Base-by-base conservation (phyloP, 202 grass and related monocot genomes). In the Panicum hallii region DNA sequence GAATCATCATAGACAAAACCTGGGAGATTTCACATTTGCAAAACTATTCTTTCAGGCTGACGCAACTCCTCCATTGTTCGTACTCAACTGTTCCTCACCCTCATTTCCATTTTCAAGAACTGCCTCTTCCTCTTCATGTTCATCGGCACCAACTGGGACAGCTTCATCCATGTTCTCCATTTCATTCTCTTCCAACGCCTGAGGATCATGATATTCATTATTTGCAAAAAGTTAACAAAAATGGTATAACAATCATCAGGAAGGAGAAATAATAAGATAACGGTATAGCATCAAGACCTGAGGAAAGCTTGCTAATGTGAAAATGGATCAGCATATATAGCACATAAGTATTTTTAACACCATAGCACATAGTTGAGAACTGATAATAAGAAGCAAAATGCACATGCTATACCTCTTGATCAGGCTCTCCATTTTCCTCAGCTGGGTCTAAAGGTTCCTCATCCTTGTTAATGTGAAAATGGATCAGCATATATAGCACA, bases 91-190 rank as follows among this genome's bases (percentile, higher is more conserved):
- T 88, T 99, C 90, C 90, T 99, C 97, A 88, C 86, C 84, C 70
- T 99, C 90, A 75, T 92, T 92, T 75, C 96, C 91, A 88, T 99
- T 99, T 92, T 94, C 84, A 84, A 96, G 86, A 70, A 86, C 81
- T 3, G 88, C 84, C 68, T 32, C 32, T 77, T 99, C 90, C 34
- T 82, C 88, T 77, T 99, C 90, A 74, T 90, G 86, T 60, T 94
- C 91, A 58, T 92, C 86, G 32, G 80, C 81, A 72, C 90, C 95
- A 79, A 85, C 87, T 91, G 93, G 84, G 57, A 89, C 85, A 52
- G 75, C 89, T 91, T 96, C 93, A 66, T 96, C 93, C 11, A 55
- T 85, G 72, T 81, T 81, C 66, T 93, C 89, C 61, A 66, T 61
- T 84, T 82, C 75, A 82, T 78, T 76, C 49, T 90, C 86, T 64